Percentiles rank a stretch among this genome's conserved stretches.
phyloP scores from a whole-genome alignment of 192 early-diverging fungal species.

The Powellomyces hirtus region DNA sequence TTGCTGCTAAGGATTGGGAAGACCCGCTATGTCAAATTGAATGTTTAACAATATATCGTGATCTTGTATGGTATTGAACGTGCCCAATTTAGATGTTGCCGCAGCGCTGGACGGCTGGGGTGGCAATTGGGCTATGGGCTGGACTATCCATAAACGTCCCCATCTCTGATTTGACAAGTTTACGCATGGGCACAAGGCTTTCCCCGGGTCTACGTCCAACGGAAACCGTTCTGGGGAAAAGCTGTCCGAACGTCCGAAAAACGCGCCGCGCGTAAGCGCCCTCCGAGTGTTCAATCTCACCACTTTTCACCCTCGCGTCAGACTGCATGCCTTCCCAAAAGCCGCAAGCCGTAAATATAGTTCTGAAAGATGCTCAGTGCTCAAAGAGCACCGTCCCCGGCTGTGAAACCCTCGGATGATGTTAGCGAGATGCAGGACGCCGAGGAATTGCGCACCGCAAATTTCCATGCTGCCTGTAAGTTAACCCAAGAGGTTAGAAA shows the following conservation, averaged over 20 bases:
- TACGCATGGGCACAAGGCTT: too few species aligned
- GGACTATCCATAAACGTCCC: too few species aligned
- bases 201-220: too few species aligned
- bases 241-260: neutral
- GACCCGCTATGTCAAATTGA: neutral
- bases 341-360: neutral
- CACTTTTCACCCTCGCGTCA: neutral
- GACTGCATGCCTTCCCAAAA: neutral
- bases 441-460: neutral
- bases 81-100: too few species aligned
- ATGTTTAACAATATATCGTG: neutral
- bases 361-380: neutral
- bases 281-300: too few species aligned
- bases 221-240: too few species aligned
- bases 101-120: too few species aligned
- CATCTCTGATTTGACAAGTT: too few species aligned
- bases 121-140: too few species aligned
- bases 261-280: neutral
- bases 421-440: neutral
- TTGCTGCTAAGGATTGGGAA: conserved; percentile 2
- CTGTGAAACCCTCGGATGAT: too few species aligned
- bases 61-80: neutral
- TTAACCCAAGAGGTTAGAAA: too few species aligned
- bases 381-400: too few species aligned
- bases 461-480: neutral